Evolutionary conservation across 140 eudicot species (phyloP).

Genomic region (Flaveria floridana): DNA sequence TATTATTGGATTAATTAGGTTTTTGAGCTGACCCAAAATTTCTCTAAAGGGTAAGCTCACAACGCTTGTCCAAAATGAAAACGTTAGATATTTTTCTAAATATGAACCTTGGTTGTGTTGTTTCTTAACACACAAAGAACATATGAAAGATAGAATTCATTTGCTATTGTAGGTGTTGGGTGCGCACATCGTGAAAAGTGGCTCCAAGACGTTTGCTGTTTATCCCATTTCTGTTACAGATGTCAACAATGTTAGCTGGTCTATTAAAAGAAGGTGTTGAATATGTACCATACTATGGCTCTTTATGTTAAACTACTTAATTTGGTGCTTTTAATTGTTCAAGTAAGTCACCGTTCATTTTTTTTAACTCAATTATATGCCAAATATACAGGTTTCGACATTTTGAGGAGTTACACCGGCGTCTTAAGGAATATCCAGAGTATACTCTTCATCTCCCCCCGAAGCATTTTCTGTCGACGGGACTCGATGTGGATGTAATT

Average conservation of each 20-base stretch:
- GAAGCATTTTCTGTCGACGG: conserved; percentile 91
- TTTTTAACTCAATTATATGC: conserved; percentile 25
- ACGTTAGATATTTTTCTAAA: not conserved
- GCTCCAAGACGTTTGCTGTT: conserved; percentile 81
- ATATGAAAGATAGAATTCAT: conserved; percentile 28
- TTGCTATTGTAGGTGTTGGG: conserved; percentile 66
- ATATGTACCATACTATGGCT: conserved; percentile 4
- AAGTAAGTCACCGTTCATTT: not conserved
- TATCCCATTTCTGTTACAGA: conserved; percentile 82
- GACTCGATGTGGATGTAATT: conserved; percentile 85
- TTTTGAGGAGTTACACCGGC: conserved; percentile 95
- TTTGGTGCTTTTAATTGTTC: not conserved
- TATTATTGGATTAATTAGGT: not conserved
- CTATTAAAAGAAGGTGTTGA: conserved; percentile 85
- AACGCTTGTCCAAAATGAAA: not conserved
- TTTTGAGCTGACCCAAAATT: conserved; percentile 1
- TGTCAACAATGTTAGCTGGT: conserved; percentile 74
- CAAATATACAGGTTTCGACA: conserved; percentile 72
- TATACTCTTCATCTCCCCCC: conserved; percentile 98
- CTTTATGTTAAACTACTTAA: conserved; percentile 13
- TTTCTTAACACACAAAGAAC: not conserved
- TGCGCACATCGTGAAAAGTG: conserved; percentile 87
- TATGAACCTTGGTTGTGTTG: not conserved
- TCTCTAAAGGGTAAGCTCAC: not conserved
- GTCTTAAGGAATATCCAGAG: conserved; percentile 90